Base-by-base conservation (phyloP, 441 rosid species). In the Populus hybrid region DNA sequence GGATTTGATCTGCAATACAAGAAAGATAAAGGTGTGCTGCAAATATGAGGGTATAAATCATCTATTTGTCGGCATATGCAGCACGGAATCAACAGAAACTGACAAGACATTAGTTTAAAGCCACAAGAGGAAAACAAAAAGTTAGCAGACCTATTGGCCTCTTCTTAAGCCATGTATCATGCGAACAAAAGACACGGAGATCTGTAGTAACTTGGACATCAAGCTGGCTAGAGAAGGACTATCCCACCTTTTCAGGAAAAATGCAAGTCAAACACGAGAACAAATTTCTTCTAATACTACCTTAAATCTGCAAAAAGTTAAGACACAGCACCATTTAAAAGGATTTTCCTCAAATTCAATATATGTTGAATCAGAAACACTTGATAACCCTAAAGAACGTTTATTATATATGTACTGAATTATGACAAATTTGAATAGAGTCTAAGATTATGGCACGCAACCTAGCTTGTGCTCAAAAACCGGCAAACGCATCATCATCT, bases 211-310 rank as follows among this genome's bases (percentile, higher is more conserved):
- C 82, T 80, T 84, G 86, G 61, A 78, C 33, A 68, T 70, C 50
- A 79, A 83, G 74, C 69, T 78, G 70, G 40, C 74, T 61, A 7
- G 40, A 31, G 72, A 72, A 63, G 61, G 80, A 68, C 74, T 26
- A 36, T 56, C 72, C 69, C 77, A 65, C 18, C 70, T 80, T 85
- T 83, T 81, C 38, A 77, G 76, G 75, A 76, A 78, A 71, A 82
- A 79, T 21, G 66, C 24, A 77, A 77, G 83, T 75, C 82, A 83
- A 85, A 85, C 87, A 85, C 74, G 87, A 85, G 88, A 83, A 42
- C 66, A 76, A 16, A 68, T 69, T 74, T 66, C 40, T 78, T 79
- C 59, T 73, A 67, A 50, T 66, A 59, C 33, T 35, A 29, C 67
- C 72, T 82, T 69, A 78, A 80, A 77, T 77, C 78, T 71, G 72